These are phyloP conservation scores for Kwoniella shandongensis DNA, from an alignment of 768 basidiomycete species.

Conservation along the genomic window DNA sequence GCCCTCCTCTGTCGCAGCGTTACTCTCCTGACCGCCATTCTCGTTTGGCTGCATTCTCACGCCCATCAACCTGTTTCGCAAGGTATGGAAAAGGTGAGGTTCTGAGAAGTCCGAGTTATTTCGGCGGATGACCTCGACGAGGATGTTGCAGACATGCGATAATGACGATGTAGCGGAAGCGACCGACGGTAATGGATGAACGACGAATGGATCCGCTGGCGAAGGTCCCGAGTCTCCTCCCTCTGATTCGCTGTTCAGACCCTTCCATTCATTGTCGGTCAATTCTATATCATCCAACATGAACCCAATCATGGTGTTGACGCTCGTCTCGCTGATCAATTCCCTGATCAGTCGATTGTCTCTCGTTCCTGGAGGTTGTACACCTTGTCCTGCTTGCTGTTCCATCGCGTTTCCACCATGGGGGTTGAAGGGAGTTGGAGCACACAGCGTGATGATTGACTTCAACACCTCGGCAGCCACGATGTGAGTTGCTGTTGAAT, in stretches of 20 bases:
- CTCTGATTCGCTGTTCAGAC: conserved; percentile 15
- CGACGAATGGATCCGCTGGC: conserved; percentile 42
- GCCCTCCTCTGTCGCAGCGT: conserved; percentile 62
- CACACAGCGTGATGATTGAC: conserved; percentile 89
- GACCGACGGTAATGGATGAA: conserved; percentile 43
- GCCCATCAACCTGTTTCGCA: conserved; percentile 84
- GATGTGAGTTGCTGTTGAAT: conserved; percentile 73
- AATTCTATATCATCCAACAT: conserved; percentile 67
- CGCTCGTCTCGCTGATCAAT: conserved; percentile 70
- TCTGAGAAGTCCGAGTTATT: conserved; percentile 99
- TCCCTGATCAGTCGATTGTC: conserved; percentile 83
- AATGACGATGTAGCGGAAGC: conserved; percentile 66
- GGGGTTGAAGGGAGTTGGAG: conserved; percentile 72
- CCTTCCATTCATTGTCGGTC: conserved; percentile 32
- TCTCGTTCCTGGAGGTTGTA: conserved; percentile 31
- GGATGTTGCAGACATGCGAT: conserved; percentile 77
- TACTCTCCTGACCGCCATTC: not conserved
- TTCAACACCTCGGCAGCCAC: conserved; percentile 89
- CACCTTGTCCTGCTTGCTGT: conserved; percentile 32
- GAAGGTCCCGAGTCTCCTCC: conserved; percentile 6
- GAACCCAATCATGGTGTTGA: conserved; percentile 70
- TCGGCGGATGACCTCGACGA: conserved; percentile 91
- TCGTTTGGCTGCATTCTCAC: conserved; percentile 62
- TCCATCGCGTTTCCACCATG: conserved; percentile 61
- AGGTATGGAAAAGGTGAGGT: conserved; percentile 90